Percentiles rank a stretch among this genome's conserved stretches.
Conservation (phyloP, 2,329 filamentous ascomycete species). For the Rugonectria rugulosa region DNA sequence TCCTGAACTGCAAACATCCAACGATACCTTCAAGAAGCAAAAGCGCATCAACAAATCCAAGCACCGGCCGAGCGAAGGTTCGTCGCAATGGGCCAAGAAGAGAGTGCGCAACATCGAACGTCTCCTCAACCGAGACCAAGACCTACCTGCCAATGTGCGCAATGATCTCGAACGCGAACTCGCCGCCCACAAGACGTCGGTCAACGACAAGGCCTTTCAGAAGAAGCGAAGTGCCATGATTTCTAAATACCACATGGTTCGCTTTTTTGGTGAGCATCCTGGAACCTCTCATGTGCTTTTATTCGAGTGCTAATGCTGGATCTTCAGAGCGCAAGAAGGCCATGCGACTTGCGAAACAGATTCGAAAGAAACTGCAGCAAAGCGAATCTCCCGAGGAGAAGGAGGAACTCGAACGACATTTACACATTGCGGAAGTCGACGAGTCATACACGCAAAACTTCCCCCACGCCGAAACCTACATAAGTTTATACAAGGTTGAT, state of each 20-base stretch:
- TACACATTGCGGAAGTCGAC: constrained; percentile 77
- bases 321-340: constrained; percentile 76
- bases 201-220: constrained; percentile 65
- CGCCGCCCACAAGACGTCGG: constrained; percentile 69
- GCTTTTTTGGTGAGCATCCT: constrained; percentile 75
- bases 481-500: constrained; percentile 63
- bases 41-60: constrained; percentile 47
- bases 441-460: constrained; percentile 78
- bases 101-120: constrained; percentile 74
- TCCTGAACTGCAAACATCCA: constrained; percentile 27
- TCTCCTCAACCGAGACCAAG: constrained; percentile 65
- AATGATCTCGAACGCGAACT: constrained; percentile 77
- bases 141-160: constrained; percentile 72
- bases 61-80: constrained; percentile 54
- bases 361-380: constrained; percentile 64
- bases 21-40: constrained; percentile 41
- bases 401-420: constrained; percentile 59
- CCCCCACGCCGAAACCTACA: constrained; percentile 75
- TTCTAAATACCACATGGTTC: constrained; percentile 80
- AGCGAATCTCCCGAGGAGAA: constrained; percentile 60
- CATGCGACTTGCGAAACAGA: constrained; percentile 69
- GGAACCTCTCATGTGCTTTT: background rate
- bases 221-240: constrained; percentile 75
- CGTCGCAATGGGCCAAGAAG: constrained; percentile 72
- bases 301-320: constrained; percentile 19